Evolutionary conservation across 176 grass and related monocot genomes (phyloP), one percentile per base, ranked within the genome.

Genomic region (Themeda triandra): DNA sequence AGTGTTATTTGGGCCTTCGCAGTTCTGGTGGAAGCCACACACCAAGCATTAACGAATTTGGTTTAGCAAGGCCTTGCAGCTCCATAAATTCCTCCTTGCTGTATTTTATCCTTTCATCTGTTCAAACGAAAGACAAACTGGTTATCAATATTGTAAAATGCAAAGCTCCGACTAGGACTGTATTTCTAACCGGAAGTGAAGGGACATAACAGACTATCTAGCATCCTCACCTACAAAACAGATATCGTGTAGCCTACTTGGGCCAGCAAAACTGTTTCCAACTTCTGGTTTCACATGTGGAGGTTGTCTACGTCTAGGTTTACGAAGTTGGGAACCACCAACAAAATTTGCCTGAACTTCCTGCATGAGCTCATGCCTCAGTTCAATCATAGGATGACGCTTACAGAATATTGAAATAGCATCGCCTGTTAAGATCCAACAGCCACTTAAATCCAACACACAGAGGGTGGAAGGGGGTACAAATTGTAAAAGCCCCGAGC

Each of bases 41-140:
- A 70, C 14, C 83, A 81, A 63, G 18, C 46, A 67, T 67, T 23
- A 46, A 54, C 41, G 14, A 75, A 83, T 83, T 86, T 59, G 77
- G 76, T 62, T 75, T 36, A 35, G 8, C 63, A 23, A 32, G 81
- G 46, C 71, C 10, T 87, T 93, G 66, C 59, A 96, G 56, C 73
- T 90, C 89, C 87, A 93, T 40, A 70, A 97, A 23, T 93, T 97
- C 89, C 66, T 87, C 82, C 37, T 24, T 88, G 79, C 32, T 85
- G 80, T 93, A 97, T 82, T 85, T 93, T 88, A 92, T 86, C 66
- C 91, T 97, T 91, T 93, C 89, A 91, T 97, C 94, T 97, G 78
- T 84, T 77, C 8, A 79, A 71, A 85, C 11, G 28, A 85, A 73
- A 75, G 27, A 59, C 51, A 82, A 88, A 63, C 1, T 8, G 37